Base-by-base conservation (phyloP, 345 rosid genomes). In the Ceriops zippeliana region DNA sequence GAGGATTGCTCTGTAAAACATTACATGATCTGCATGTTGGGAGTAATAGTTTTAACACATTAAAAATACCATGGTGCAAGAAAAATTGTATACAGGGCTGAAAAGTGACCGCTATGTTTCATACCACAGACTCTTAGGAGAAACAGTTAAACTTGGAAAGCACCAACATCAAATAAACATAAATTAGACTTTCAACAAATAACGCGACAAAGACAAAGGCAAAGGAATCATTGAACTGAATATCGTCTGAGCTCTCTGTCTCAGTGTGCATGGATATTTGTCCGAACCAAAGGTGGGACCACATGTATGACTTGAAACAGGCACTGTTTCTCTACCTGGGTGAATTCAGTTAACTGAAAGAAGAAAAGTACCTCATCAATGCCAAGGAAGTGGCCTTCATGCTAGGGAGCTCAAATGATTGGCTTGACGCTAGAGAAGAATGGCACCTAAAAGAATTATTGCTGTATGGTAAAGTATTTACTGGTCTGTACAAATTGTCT, bases 1-100 rank as follows among this genome's bases (percentile, higher is more conserved):
- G 63, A 34, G 95, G 95, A 74, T 77, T 83, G 60, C 74, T 62
- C 72, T 86, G 87, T 70, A 90, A 64, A 52, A 70, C 76, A 65
- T 62, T 72, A 61, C 56, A 82, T 51, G 86, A 86, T 81, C 97
- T 90, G 87, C 82, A 79, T 58, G 46, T 70, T 62, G 73, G 11
- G 53, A 69, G 46, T 46, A 28, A 67, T 47, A 49, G n/a, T 22
- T 19, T 61, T 37, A 67, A 56, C 30, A 56, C 26, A 9, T 3
- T 21, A 8, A 54, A 32, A 32, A 32, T 32, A 34, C 7, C 37
- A 34, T 7, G 37, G 37, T 34, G 37, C 10, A 34, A 34, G 37
- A 34, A 34, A 34, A 56, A 56, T 4, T 2, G 59, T 27, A 56
- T 16, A 0, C 9, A 56, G 17, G 13, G 30, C 24, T 69, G n/a